A percentile compares a stretch with the other conserved stretches of the same genome.
These are phyloP conservation scores for Peribolospora kevripleyi DNA, from an alignment of 768 basidiomycete species.

Conservation along the genomic window DNA sequence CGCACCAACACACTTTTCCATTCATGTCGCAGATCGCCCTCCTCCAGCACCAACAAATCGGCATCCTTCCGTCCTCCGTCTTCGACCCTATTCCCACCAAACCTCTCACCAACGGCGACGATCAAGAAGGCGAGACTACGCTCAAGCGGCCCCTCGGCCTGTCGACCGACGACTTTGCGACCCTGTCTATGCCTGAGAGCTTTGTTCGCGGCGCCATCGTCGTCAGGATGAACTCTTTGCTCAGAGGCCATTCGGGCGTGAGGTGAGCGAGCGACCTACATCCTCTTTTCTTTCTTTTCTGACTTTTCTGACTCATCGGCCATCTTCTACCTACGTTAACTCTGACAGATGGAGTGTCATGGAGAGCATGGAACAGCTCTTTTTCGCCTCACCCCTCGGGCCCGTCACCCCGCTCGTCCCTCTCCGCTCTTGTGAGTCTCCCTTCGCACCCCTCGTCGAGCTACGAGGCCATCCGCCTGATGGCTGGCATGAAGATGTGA, in stretches of 20 bases:
- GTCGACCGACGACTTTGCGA: slow-evolving; percentile 40
- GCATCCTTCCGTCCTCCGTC: slow-evolving; percentile 27
- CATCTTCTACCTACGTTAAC: slow-evolving; percentile 30
- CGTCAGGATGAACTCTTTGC: slow-evolving; percentile 52
- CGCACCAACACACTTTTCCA: background rate
- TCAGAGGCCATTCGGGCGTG: background rate
- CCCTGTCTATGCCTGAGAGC: slow-evolving; percentile 53
- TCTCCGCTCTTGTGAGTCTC: slow-evolving; percentile 33
- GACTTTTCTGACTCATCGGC: slow-evolving; percentile 52
- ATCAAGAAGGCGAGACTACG: too few relatives aligned
- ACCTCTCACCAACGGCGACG: slow-evolving; percentile 24
- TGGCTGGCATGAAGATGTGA: too few relatives aligned
- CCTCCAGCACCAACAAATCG: slow-evolving; percentile 59
- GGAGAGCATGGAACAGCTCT: too few relatives aligned
- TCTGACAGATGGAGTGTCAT: too few relatives aligned
- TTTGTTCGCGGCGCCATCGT: slow-evolving; percentile 76
- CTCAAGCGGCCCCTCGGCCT: slow-evolving; percentile 24
- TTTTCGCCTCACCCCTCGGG: too few relatives aligned
- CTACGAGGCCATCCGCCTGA: too few relatives aligned
- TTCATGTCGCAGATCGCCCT: slow-evolving; percentile 14
- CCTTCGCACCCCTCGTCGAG: too few relatives aligned
- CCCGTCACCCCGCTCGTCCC: slow-evolving; percentile 40
- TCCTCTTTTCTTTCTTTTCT: slow-evolving; percentile 63
- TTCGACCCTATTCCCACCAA: background rate
- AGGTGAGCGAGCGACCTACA: slow-evolving; percentile 12